Percentiles rank a stretch among this genome's conserved stretches.
Evolutionary conservation across 2,329 filamentous ascomycete species (phyloP).

Genomic region (Colletotrichum agaves): DNA sequence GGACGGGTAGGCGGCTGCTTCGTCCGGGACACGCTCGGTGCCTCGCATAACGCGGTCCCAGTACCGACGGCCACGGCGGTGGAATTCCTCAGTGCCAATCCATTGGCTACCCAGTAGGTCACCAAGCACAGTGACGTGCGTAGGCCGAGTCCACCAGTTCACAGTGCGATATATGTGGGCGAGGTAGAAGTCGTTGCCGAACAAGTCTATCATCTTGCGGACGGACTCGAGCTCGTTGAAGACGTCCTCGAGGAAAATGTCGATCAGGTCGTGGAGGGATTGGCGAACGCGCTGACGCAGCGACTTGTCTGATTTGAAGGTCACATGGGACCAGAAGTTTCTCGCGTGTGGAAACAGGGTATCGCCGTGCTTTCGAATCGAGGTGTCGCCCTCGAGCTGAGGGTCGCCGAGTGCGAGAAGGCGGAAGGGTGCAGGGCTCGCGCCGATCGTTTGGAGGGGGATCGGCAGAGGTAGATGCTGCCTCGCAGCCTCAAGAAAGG

Average conservation of each 20-base stretch:
- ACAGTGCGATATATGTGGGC: conserved; percentile 90
- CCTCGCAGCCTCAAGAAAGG: conserved; percentile 52
- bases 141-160: conserved; percentile 85
- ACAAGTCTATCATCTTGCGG: conserved; percentile 85
- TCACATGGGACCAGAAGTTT: conserved; percentile 57
- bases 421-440: conserved; percentile 76
- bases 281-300: conserved; percentile 64
- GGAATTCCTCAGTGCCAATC: conserved; percentile 89
- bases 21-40: conserved; percentile 70
- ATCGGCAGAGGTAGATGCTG: conserved; percentile 43
- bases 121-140: conserved; percentile 88
- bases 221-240: conserved; percentile 72
- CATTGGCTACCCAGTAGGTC: conserved; percentile 96
- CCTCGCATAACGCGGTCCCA: conserved; percentile 85
- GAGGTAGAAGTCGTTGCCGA: conserved; percentile 95
- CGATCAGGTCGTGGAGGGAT: conserved; percentile 67
- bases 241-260: conserved; percentile 74
- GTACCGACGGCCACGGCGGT: conserved; percentile 75
- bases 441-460: conserved; percentile 42
- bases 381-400: conserved; percentile 92
- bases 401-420: conserved; percentile 91
- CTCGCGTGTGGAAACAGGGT: conserved; percentile 65
- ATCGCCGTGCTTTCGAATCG: conserved; percentile 71
- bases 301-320: conserved; percentile 58
- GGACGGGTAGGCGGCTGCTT: conserved; percentile 60